A percentile compares a stretch with the other conserved stretches of the same genome.
Evolutionary conservation across 2,329 filamentous ascomycete genomes (phyloP).

Genomic region (Fusarium beomiforme): DNA sequence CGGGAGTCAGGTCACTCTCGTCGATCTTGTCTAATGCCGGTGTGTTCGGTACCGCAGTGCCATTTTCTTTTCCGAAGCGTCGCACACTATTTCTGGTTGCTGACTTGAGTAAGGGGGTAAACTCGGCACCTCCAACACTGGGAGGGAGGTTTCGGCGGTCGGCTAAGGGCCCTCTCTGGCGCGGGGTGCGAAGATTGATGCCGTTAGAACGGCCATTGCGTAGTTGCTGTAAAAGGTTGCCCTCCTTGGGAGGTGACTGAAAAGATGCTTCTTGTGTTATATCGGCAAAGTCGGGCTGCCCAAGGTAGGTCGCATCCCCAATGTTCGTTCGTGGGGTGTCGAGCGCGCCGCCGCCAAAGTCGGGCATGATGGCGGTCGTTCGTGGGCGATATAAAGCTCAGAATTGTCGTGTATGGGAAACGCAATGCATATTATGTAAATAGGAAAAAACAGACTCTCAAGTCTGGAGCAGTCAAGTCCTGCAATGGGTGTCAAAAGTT

Average conservation of each 20-base stretch:
- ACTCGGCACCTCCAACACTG: constrained; percentile 77
- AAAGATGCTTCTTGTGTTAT: constrained; percentile 91
- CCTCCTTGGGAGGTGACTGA: constrained; percentile 75
- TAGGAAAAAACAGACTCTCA: neutral
- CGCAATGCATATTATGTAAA: constrained; percentile 35
- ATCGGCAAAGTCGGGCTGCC: constrained; percentile 75
- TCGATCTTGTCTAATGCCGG: constrained; percentile 74
- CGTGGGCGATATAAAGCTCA: constrained; percentile 29
- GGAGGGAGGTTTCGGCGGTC: constrained; percentile 77
- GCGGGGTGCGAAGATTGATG: constrained; percentile 76
- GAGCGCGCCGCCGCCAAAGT: constrained; percentile 69
- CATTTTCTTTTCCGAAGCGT: constrained; percentile 71
- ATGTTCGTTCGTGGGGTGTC: constrained; percentile 88
- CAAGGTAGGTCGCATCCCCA: constrained; percentile 85
- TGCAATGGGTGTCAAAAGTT: constrained; percentile 6
- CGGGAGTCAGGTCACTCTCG: constrained; percentile 77
- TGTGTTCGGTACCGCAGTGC: constrained; percentile 68
- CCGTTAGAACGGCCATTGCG: constrained; percentile 70
- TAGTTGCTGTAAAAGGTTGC: constrained; percentile 78
- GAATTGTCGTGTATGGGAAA: constrained; percentile 24
- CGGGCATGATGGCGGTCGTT: constrained; percentile 63
- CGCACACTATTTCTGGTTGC: constrained; percentile 77
- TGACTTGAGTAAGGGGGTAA: constrained; percentile 91
- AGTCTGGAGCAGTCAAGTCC: neutral
- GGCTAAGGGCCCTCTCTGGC: constrained; percentile 73